Conservation (phyloP, 208 protist genomes). For the Leishmania braziliensis region DNA sequence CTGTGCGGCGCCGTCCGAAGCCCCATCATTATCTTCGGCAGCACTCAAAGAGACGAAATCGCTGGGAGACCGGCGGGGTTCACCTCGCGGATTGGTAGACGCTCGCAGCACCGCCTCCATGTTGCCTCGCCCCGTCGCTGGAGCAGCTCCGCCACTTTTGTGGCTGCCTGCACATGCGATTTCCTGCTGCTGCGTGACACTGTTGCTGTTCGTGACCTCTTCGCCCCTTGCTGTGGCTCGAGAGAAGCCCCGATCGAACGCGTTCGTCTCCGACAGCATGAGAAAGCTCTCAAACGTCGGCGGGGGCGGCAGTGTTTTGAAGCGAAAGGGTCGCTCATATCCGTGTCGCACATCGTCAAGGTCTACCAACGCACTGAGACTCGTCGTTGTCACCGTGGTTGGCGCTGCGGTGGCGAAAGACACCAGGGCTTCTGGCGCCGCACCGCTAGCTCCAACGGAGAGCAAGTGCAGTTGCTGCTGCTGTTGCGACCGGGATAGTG, state of each 20-base stretch:
- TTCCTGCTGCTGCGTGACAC: background rate
- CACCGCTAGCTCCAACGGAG: conserved; percentile 6
- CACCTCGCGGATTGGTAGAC: background rate
- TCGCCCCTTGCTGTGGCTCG: conserved; percentile 7
- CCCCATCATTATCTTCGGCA: conserved; percentile 4
- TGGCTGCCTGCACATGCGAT: background rate
- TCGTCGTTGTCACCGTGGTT: background rate
- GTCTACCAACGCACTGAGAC: conserved; percentile 4
- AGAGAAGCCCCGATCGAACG: conserved; percentile 9
- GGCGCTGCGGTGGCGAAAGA: background rate
- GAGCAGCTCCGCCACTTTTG: background rate
- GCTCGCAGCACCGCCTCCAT: conserved; percentile 4
- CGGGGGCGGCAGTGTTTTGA: conserved; percentile 30
- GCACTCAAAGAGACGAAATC: background rate
- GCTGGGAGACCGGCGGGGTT: background rate
- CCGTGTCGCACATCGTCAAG: conserved; percentile 22
- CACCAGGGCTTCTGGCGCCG: conserved; percentile 5
- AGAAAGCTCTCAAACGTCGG: conserved; percentile 24
- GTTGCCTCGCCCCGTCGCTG: conserved; percentile 1
- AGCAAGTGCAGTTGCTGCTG: conserved; percentile 17
- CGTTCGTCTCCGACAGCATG: conserved; percentile 24
- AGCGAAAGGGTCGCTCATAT: conserved; percentile 29
- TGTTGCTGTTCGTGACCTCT: background rate
- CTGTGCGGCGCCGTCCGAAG: background rate
- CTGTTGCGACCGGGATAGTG: conserved; percentile 8